These are phyloP conservation scores for Colletotrichum brevisporum DNA, from an alignment of 2,329 filamentous ascomycete species.

Conservation along the genomic window DNA sequence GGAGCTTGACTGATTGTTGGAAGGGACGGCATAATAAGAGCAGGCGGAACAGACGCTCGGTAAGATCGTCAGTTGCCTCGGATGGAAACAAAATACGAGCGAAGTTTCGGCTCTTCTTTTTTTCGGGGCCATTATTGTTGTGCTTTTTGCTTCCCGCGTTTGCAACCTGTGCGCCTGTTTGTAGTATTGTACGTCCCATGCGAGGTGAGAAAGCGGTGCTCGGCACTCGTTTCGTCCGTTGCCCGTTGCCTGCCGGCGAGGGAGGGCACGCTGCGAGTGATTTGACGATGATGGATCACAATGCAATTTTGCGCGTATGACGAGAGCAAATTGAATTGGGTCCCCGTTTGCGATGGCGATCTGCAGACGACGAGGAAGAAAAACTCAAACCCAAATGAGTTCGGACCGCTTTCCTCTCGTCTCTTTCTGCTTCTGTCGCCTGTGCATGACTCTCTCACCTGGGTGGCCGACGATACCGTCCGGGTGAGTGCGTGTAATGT, in stretches of 20 bases:
- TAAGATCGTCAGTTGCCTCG: constrained; percentile 1
- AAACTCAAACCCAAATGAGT: constrained; percentile 21
- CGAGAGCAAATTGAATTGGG: constrained; percentile 15
- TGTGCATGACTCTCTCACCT: constrained; percentile 18
- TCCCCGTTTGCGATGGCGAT: constrained; percentile 33
- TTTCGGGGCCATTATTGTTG: too few relatives aligned
- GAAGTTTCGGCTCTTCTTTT: too few relatives aligned
- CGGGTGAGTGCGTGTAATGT: too few relatives aligned
- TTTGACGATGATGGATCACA: constrained; percentile 8
- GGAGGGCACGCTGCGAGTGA: background rate
- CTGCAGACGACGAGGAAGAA: constrained; percentile 25
- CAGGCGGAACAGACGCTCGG: background rate
- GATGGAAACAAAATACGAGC: background rate
- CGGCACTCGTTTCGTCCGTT: background rate
- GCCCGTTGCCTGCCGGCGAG: background rate
- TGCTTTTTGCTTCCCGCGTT: too few relatives aligned
- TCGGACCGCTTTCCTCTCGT: constrained; percentile 13
- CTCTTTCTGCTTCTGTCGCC: background rate
- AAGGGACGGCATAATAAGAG: background rate
- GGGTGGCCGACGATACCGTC: background rate
- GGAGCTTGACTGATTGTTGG: background rate
- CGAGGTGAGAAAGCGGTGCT: background rate
- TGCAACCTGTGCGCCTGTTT: background rate
- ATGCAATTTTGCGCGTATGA: constrained; percentile 20
- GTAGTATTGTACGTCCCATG: background rate